Base-by-base conservation (phyloP, 768 basidiomycete species). In the Hygrophorus pudorinus region DNA sequence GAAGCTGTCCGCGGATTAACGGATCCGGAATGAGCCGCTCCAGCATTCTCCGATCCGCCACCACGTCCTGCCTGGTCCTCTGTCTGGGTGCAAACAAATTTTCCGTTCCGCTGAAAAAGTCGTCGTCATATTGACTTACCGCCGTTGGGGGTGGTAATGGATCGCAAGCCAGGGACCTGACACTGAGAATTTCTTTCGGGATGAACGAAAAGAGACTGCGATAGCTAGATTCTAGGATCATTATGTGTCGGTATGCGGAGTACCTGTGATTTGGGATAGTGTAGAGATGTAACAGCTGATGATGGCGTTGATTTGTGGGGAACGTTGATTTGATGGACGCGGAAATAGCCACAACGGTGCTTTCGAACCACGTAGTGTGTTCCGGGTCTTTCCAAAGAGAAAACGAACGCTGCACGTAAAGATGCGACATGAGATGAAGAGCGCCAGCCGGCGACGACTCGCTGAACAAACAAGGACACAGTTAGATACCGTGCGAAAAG, bases 351-450 rank as follows among this genome's bases (percentile, higher is more conserved):
- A 62, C 58, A 36, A 82, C 65, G 2, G 78, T 80, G n/a, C 64
- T 59, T 1, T 73, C 55, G 52, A 96, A 78, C 92, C 92, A 97
- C 0, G 70, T 57, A 1, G 73, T 55, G 27, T 73, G 66, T 1
- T 59, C 54, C 0, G 82, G 65, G 11, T 82, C 78, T 65, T 93
- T 97, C 92, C 92, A 98, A 2, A 94, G 59, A 0, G 79, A 59
- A 7, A 63, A 68, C 0, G 88, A 85, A 5, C 89, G 82, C 34
- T 83, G 77, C 3, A 75, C 86, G 59, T 98, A 98, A 17, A 97
- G 76, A 55, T 92, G 87, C 0, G 87, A 85, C 3, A 97, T 72
- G 6, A 96, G 75, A 51, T 96, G 84, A 0, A 90, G 63, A 2
- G 74, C 58, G 0, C 74, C 71, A 7, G 67, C 60, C 18, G 73